Evolutionary conservation across 1,139 yeast genomes (phyloP), one percentile per base, ranked within the genome.

Genomic region (Suzukiozyma palmioleophila): DNA sequence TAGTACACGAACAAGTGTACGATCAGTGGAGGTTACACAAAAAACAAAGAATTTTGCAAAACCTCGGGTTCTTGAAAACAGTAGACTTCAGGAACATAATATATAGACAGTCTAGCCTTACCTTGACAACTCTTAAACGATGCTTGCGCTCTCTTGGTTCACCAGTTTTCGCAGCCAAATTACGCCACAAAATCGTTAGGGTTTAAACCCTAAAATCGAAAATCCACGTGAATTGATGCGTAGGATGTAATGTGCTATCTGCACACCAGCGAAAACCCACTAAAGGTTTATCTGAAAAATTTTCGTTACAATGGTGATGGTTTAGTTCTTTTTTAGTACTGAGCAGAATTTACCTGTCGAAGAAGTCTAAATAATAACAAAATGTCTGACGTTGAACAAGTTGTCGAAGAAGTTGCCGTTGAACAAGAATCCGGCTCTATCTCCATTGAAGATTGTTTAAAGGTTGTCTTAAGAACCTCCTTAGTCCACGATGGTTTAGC

Each of bases 401-500:
- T 84, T 73, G 87, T 84, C 68, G 95, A 81, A 73, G 84, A 79
- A 69, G 82, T 75, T 63, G 95, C 83, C 69, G 88, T 79, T 66
- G 95, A 81, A 72, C 85, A 80, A 70, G 83, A 82, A 65, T 69
- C 86, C 60, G 87, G 88, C 51, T 83, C 92, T 65, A 84, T 92
- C 78, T 81, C 97, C 71, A 84, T 92, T 61, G 98, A 94, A 80
- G 98, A 94, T 71, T 96, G 97, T 69, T 81, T 92, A 73, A 88
- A 90, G 80, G 95, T 89, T 69, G 98, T 92, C 68, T 84, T 92
- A 69, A 90, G 96, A 85, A 89, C 94, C 72, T 84, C 99, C 59
- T 84, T 94, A 71, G 88, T 90, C 68, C 95, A 89, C 82, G 97
- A 92, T 73, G 98, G 98, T 77, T 88, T 92, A 76, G 98, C 97